Base-by-base conservation (phyloP, 495 filamentous ascomycete species). In the Aspergillus biplanus region DNA sequence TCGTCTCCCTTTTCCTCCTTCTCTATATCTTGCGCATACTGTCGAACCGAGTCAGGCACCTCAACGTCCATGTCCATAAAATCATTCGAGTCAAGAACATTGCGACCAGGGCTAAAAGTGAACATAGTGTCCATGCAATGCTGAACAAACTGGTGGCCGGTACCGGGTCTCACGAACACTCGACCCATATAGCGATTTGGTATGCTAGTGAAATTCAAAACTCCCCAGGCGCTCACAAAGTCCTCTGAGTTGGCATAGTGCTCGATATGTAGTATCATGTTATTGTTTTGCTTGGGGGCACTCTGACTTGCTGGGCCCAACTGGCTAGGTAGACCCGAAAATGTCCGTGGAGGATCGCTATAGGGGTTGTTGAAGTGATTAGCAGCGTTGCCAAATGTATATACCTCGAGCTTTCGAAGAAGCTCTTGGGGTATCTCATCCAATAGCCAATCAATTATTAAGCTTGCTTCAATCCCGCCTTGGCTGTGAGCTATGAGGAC, bases 111-210 rank as follows among this genome's bases (percentile, higher is more conserved):
- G 0, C 72, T 73, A 7, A 80, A 66, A 4, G 75, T 69, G 53
- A 97, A 97, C 89, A 96, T 94, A n/a, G 72, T 76, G 58, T 89
- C 86, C 0, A 96, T 76, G 54, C 95, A 97, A 68, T 97, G 92
- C 77, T 92, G 89, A 57, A 85, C 87, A 60, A 97, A 81, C 63
- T 90, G 78, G 70, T 97, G 92, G 0, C 92, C 92, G 2, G 82
- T 75, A 0, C 82, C 86, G 4, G 78, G 77, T 2, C 87, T 83
- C n/a, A 85, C 80, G 61, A 96, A 96, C 0, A 96, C 80, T 13
- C 85, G 84, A 1, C 92, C 92, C 69, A 90, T 85, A 73, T 89
- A 97, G 21, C 90, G 82, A 54, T 82, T 82, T 0, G 73, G 69
- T 48, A 76, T 58, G 31, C 65, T 63, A 8, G 63, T 59, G 46